Evolutionary conservation across 441 rosid species (phyloP).

Genomic region (Codiaeum variegatum): DNA sequence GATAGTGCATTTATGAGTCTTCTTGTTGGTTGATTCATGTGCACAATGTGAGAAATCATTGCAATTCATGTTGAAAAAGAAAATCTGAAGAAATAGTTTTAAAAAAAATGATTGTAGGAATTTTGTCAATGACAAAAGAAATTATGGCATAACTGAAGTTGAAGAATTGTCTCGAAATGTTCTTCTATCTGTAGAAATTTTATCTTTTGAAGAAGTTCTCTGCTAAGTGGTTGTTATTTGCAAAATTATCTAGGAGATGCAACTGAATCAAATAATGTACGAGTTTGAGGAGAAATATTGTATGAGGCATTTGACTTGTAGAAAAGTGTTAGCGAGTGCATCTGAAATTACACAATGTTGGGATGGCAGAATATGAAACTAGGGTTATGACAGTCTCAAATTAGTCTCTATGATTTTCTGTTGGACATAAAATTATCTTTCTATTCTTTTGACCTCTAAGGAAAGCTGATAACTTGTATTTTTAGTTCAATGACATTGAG

Average conservation of each 20-base stretch:
- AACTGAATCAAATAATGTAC: not conserved
- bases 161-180: not conserved
- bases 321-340: not conserved
- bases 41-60: not conserved
- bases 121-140: not conserved
- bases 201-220: not conserved
- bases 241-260: not conserved
- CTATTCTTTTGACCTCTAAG: not conserved
- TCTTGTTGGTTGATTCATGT: not conserved
- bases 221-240: not conserved
- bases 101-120: not conserved
- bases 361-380: not conserved
- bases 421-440: not conserved
- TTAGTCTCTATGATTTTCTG: not conserved
- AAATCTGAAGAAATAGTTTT: not conserved
- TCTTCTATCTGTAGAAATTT: not conserved
- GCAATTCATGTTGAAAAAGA: not conserved
- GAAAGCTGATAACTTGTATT: not conserved
- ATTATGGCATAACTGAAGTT: not conserved
- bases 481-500: conserved; percentile 6
- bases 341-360: not conserved
- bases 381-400: not conserved
- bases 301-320: not conserved
- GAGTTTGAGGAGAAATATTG: not conserved
- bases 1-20: not conserved